Base-by-base conservation (phyloP, 805 yeast species). In the Zygoascus biomembranicola region DNA sequence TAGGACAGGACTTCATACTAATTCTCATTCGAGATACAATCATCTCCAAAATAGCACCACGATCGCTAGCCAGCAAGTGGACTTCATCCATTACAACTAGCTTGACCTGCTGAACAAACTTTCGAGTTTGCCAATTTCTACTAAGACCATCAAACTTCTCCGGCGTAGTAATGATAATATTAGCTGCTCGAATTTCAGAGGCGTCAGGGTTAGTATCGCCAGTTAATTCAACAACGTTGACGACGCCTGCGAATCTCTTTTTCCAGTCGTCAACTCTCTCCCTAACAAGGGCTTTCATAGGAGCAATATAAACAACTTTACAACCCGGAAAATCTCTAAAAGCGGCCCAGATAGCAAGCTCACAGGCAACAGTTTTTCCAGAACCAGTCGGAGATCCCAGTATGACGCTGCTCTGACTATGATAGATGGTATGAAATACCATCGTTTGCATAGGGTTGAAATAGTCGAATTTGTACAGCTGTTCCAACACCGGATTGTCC, bases 311-410 rank as follows among this genome's bases (percentile, higher is more conserved):
- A 8, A 87, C 92, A 26, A 87, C 77, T 60, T 90, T 90, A 1
- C 88, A 80, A 10, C 83, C 80, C 0, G 97, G 97, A 54, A 77
- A 82, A 47, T 86, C 85, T 47, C 77, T 80, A 66, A 92, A 86
- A 0, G 99, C 97, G 66, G 90, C 92, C 97, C 98, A 94, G 14
- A 94, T 87, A 0, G 98, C 98, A 53, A 94, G 70, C 65, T 94
- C 99, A 0, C 98, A 96, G 31, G 95, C 98, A 35, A 94, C 85
- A 0, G 99, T 94, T 68, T 94, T 94, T 60, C 99, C 99, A 0
- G 97, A 92, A 23, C 99, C 99, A 1, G 99, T 94, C 2, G 99
- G 99, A 0, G 98, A 90, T 9, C 99, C 99, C 46, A 94, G 87
- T 67, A 94, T 87, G 0, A 85, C 90, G 66, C 86, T 87, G 1